Percentiles rank a stretch among this genome's conserved stretches.
phyloP scores from a whole-genome alignment of 116 monocot genomes.

The Posidonia oceanica region DNA sequence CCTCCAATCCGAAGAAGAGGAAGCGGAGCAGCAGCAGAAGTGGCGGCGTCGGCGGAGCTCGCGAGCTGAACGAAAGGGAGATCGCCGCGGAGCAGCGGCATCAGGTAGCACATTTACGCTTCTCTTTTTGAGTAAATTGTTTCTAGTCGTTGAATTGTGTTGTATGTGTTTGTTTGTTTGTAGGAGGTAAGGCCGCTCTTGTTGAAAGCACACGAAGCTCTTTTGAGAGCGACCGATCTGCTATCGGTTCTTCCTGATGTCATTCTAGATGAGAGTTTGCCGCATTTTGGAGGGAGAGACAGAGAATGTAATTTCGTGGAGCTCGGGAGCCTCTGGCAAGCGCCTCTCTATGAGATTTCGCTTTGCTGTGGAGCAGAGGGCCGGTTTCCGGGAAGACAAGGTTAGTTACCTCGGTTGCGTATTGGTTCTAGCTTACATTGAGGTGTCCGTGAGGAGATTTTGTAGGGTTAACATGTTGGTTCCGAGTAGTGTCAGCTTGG shows the following conservation, averaged over 20 bases:
- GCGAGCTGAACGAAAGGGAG: conserved; percentile 54
- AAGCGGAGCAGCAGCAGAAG: conserved; percentile 20
- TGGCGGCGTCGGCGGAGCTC: conserved; percentile 3
- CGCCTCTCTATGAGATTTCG: conserved; percentile 65
- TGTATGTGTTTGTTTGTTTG: not conserved
- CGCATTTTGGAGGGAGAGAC: not conserved
- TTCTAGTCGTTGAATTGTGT: not conserved
- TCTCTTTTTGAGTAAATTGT: not conserved
- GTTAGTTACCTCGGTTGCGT: not conserved
- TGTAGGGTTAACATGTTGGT: no score
- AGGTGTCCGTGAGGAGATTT: not conserved
- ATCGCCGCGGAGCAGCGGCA: conserved; percentile 55
- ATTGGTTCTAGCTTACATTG: not conserved
- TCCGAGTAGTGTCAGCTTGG: not conserved
- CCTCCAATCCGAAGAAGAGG: conserved; percentile 25
- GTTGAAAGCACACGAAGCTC: conserved; percentile 47
- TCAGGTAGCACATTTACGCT: conserved; percentile 24
- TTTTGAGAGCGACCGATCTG: conserved; percentile 30
- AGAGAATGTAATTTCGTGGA: conserved; percentile 42
- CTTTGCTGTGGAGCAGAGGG: conserved; percentile 1
- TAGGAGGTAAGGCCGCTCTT: conserved; percentile 66
- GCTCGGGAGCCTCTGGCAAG: conserved; percentile 54
- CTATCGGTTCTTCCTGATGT: conserved; percentile 34
- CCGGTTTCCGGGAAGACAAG: not conserved
- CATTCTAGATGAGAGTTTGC: conserved; percentile 13